These are phyloP conservation scores for Cryptococcus jaspeensis DNA, from an alignment of 1,284 basidiomycete species.

Conservation along the genomic window DNA sequence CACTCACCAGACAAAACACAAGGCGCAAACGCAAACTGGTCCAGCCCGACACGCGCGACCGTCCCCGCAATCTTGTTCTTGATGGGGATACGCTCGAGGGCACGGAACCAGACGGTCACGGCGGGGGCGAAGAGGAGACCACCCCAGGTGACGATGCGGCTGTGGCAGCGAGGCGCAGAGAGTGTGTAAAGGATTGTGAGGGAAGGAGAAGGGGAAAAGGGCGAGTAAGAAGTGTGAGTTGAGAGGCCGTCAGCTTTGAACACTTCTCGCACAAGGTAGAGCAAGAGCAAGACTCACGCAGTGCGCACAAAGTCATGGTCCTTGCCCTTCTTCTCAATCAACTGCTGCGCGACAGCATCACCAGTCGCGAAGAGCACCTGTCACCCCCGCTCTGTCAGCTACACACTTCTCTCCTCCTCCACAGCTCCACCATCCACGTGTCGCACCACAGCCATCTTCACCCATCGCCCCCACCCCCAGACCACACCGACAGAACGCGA, in stretches of 20 bases:
- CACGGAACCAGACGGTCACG: conserved; percentile 49
- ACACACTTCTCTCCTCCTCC: background rate
- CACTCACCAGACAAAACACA: conserved; percentile 42
- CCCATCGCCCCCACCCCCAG: background rate
- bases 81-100: conserved; percentile 45
- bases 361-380: conserved; percentile 54
- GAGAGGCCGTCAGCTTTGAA: background rate
- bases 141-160: conserved; percentile 51
- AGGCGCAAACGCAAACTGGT: conserved; percentile 54
- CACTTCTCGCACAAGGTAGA: background rate
- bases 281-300: conserved; percentile 33
- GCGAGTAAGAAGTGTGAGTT: background rate
- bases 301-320: conserved; percentile 52
- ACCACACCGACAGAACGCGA: too few relatives aligned
- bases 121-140: conserved; percentile 51
- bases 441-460: background rate
- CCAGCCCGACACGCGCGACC: conserved; percentile 45
- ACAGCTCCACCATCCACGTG: background rate
- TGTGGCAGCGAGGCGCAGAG: conserved; percentile 11
- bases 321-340: conserved; percentile 53
- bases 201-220: background rate
- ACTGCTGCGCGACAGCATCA: conserved; percentile 56
- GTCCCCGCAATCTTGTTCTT: conserved; percentile 38
- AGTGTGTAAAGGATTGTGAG: background rate
- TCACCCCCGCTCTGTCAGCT: background rate